phyloP scores from a whole-genome alignment of 345 rosid species.

The Isatis tinctoria region DNA sequence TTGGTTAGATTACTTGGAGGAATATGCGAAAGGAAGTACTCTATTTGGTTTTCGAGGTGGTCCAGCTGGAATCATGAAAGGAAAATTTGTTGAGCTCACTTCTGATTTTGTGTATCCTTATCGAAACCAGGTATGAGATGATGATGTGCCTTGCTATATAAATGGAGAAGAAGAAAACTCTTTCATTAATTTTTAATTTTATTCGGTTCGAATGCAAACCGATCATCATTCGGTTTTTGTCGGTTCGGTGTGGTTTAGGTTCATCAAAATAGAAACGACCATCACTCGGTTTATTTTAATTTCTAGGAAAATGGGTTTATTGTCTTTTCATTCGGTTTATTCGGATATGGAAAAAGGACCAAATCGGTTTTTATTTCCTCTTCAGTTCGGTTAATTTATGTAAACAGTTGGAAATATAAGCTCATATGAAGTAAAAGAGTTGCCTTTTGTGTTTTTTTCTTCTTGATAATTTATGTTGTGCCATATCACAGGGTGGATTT shows the following conservation, averaged over 20 bases:
- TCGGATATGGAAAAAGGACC: not conserved
- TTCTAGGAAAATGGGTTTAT: too few species aligned
- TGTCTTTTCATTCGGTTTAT: not conserved
- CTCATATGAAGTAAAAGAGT: not conserved
- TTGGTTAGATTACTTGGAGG: slow-evolving; percentile 76
- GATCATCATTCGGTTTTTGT: not conserved
- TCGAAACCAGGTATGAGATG: slow-evolving; percentile 69
- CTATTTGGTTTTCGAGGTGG: slow-evolving; percentile 91
- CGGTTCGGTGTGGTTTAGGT: not conserved
- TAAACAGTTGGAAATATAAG: not conserved
- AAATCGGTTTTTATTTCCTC: not conserved
- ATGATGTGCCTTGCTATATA: not conserved
- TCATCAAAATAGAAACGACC: not conserved
- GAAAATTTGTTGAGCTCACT: slow-evolving; percentile 67
- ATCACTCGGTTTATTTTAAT: too few species aligned
- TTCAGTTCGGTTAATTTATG: not conserved
- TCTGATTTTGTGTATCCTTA: slow-evolving; percentile 72
- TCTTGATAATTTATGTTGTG: not conserved
- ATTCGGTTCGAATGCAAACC: not conserved
- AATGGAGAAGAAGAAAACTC: not conserved
- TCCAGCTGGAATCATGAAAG: slow-evolving; percentile 97
- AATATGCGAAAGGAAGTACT: slow-evolving; percentile 63
- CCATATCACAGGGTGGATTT: slow-evolving; percentile 72
- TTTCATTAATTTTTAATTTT: not conserved
- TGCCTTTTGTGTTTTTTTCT: not conserved